phyloP scores from a whole-genome alignment of 2,329 filamentous ascomycete species.

The Stenocarpella maydis region DNA sequence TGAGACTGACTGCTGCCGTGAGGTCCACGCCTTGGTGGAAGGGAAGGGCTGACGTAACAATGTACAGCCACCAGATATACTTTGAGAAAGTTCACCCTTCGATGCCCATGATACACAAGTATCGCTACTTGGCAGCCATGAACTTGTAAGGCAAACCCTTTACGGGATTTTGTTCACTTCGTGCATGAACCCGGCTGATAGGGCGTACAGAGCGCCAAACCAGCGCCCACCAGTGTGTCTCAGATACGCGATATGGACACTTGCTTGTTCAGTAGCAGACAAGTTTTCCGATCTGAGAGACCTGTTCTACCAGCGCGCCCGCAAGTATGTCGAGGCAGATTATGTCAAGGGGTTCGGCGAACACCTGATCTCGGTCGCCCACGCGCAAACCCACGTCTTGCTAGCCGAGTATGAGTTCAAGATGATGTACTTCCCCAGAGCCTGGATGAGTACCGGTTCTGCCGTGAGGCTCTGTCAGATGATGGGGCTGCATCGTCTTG shows the following conservation, averaged over 20 bases:
- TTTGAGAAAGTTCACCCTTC: slow-evolving; percentile 92
- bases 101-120: slow-evolving; percentile 87
- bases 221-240: slow-evolving; percentile 87
- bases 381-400: slow-evolving; percentile 85
- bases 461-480: slow-evolving; percentile 85
- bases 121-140: slow-evolving; percentile 87
- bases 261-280: slow-evolving; percentile 85
- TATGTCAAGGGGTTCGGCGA: slow-evolving; percentile 94
- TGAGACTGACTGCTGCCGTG: slow-evolving; percentile 45
- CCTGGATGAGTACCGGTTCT: slow-evolving; percentile 90
- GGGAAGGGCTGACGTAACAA: background rate
- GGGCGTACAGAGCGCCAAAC: slow-evolving; percentile 68
- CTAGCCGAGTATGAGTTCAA: slow-evolving; percentile 91
- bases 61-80: slow-evolving; percentile 76
- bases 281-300: slow-evolving; percentile 83
- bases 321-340: slow-evolving; percentile 90
- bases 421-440: slow-evolving; percentile 95
- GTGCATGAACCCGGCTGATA: slow-evolving; percentile 23
- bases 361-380: slow-evolving; percentile 82
- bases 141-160: slow-evolving; percentile 66
- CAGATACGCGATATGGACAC: slow-evolving; percentile 95
- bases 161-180: background rate
- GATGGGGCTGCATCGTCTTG: slow-evolving; percentile 90
- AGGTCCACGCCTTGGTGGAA: no score
- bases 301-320: slow-evolving; percentile 87